Base-by-base conservation (phyloP, 2,329 filamentous ascomycete species). In the Alternaria brassicicola region DNA sequence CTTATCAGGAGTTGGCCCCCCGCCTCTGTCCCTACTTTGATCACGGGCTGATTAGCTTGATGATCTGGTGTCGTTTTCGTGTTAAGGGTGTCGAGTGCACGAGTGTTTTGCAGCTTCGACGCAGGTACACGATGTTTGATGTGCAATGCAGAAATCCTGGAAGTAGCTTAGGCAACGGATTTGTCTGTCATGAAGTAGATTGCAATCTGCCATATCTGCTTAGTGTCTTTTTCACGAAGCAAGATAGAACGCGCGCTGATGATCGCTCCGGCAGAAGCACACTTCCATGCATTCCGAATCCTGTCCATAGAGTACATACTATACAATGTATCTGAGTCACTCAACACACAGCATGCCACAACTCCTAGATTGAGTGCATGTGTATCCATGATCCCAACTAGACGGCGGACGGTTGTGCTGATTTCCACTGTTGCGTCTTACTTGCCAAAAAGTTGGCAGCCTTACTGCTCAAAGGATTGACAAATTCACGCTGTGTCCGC, bases 401-500 rank as follows among this genome's bases (percentile, higher is more conserved):
- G 28, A 25, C 53, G 19, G 31, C 47, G 9, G 38, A 52, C 12
- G 47, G 13, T 15, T 25, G 23, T 6, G 53, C 39, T 6, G 33
- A 26, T 36, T 42, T 21, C 54, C 36, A 54, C 35, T 54, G 19
- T 12, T 38, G 36, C 6, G 52, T 55, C 48, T 42, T 55, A 41
- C 52, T 61, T 2, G 49, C 39, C 48, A 65, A 50, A 30, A 56
- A 61, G 6, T 23, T 45, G 6, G 57, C 55, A 19, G 46, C 57
- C 43, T 59, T 64, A 23, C 47, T 55, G n/a, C 55, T 59, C 23
- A 65, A 26, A 3, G 58, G 55, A 38, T 55, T 60, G 17, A 52
- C 59, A 35, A 62, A 56, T 21, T 53, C 42, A 13, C 47, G 50
- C 38, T 50, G 48, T 13, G 47, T 36, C n/a, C 59, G 39, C 13